Conservation (phyloP, 306 rosid genomes). For the Parietaria judaica region DNA sequence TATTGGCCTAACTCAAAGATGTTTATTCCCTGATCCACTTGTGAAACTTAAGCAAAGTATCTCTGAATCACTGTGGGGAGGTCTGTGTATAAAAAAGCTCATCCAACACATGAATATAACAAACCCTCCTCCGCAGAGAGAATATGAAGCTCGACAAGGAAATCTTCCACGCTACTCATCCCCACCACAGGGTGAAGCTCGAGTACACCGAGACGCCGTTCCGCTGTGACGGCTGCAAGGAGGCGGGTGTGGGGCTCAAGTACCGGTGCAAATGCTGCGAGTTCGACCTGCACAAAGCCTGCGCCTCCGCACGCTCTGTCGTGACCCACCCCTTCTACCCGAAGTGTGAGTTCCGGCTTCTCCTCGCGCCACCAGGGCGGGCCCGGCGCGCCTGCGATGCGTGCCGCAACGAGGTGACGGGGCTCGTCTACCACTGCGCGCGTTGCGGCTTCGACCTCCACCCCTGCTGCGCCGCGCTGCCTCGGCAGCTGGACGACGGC, state of each 20-base stretch:
- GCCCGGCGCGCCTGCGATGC: conserved; percentile 36
- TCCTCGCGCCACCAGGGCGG: conserved; percentile 26
- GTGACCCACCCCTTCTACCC: conserved; percentile 34
- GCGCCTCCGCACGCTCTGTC: conserved; percentile 27
- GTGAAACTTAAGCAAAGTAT: conserved; percentile 34
- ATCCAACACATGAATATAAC: not conserved
- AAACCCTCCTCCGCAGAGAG: conserved; percentile 7
- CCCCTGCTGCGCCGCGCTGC: conserved; percentile 51
- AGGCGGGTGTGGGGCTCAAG: conserved; percentile 45
- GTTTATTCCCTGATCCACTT: conserved; percentile 22
- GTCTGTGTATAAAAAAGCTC: conserved; percentile 5
- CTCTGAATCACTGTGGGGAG: conserved; percentile 12
- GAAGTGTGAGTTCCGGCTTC: conserved; percentile 36
- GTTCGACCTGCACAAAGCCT: conserved; percentile 38
- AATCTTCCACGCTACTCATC: conserved; percentile 41
- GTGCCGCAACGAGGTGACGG: conserved; percentile 33
- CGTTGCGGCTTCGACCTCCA: conserved; percentile 46
- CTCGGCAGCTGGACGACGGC: conserved; percentile 44
- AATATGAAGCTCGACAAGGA: conserved; percentile 31
- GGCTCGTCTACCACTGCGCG: conserved; percentile 46
- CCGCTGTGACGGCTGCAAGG: conserved; percentile 56
- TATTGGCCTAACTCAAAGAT: conserved; percentile 16
- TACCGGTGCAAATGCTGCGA: conserved; percentile 41
- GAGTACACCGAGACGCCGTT: conserved; percentile 44
- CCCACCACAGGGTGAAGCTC: conserved; percentile 33